A percentile compares a stretch with the other conserved stretches of the same genome.
Conservation (phyloP, 495 filamentous ascomycete species). For the Neurospora cerealis region DNA sequence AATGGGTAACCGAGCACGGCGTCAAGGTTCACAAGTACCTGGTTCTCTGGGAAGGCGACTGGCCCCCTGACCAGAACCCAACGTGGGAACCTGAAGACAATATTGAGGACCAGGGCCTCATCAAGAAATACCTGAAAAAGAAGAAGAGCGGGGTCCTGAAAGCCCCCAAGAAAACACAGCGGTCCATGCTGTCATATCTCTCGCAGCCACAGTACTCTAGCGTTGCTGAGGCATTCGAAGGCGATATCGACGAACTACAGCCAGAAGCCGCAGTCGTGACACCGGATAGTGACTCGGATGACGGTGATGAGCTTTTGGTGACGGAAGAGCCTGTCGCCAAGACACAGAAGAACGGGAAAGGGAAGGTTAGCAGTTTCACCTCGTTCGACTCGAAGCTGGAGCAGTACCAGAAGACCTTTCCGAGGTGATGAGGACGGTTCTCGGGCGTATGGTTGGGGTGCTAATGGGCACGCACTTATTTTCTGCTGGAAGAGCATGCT, state of each 20-base stretch:
- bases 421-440: not conserved
- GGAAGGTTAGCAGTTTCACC: not conserved
- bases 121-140: conserved; percentile 23
- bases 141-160: conserved; percentile 14
- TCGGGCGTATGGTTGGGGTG: not conserved
- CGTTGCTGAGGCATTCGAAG: conserved; percentile 32
- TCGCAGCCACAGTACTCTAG: conserved; percentile 23
- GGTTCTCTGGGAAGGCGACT: conserved; percentile 38
- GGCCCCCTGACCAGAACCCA: conserved; percentile 35
- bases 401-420: not conserved
- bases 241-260: conserved; percentile 13
- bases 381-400: conserved; percentile 2
- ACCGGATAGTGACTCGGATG: conserved; percentile 1
- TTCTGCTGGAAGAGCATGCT: not conserved
- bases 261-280: not conserved
- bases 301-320: conserved; percentile 10
- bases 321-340: conserved; percentile 2
- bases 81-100: conserved; percentile 39
- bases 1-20: conserved; percentile 9
- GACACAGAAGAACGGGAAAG: not conserved
- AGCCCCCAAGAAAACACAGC: conserved; percentile 4
- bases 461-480: not conserved
- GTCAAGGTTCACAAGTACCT: conserved; percentile 26
- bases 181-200: conserved; percentile 3
- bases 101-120: conserved; percentile 18